Evolutionary conservation across 345 rosid species (phyloP).

Genomic region (Ceriops tagal): DNA sequence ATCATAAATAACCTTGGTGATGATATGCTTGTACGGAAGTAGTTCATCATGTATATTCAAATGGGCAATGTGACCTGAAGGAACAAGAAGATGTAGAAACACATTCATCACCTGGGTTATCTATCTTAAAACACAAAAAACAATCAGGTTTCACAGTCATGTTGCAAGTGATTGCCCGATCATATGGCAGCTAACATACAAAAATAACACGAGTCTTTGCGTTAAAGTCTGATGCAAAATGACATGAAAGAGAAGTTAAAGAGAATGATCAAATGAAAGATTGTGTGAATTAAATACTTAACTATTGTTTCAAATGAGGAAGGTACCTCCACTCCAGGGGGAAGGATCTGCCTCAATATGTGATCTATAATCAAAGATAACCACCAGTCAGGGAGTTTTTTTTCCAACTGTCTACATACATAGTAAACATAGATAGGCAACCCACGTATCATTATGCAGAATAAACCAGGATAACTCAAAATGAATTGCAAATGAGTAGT

Average conservation of each 20-base stretch:
- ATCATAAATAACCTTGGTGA: constrained; percentile 89
- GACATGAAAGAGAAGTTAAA: background rate
- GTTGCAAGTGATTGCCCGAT: background rate
- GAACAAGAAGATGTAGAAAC: constrained; percentile 19
- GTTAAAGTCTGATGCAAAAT: background rate
- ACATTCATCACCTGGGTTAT: constrained; percentile 8
- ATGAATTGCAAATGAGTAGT: no score
- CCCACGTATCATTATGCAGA: background rate
- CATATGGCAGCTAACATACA: background rate
- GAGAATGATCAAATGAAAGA: constrained; percentile 7
- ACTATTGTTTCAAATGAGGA: constrained; percentile 94
- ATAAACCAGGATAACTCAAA: no score
- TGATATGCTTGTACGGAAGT: constrained; percentile 74
- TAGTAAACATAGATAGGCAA: background rate
- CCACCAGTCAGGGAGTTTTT: constrained; percentile 13
- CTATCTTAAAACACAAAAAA: constrained; percentile 2
- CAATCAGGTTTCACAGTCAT: background rate
- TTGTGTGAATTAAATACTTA: constrained; percentile 42
- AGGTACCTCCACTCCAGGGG: constrained; percentile 84
- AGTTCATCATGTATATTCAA: constrained; percentile 82
- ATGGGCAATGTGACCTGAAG: constrained; percentile 94
- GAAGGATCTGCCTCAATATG: constrained; percentile 79
- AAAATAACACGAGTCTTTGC: background rate
- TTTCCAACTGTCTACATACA: background rate
- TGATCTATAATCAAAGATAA: constrained; percentile 53